phyloP scores from a whole-genome alignment of 2,329 filamentous ascomycete species.

The Cercospora sesami region DNA sequence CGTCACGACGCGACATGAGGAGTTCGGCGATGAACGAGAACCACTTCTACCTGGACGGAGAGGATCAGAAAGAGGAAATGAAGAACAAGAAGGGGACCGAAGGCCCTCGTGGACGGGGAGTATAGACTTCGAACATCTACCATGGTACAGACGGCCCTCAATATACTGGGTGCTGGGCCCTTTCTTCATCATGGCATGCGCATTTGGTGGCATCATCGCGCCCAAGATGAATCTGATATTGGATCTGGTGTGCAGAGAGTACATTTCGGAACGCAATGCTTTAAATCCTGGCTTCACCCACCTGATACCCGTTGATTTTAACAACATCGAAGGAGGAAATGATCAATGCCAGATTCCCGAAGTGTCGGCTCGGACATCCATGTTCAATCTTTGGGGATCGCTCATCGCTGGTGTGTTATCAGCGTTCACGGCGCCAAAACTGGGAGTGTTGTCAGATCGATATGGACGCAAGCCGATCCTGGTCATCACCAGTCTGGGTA shows the following conservation, averaged over 20 bases:
- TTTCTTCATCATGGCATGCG: constrained; percentile 77
- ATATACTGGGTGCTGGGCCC: constrained; percentile 81
- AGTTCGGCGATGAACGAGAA: constrained; percentile 28
- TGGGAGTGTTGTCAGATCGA: constrained; percentile 83
- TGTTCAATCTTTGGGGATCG: constrained; percentile 74
- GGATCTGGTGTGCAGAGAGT: constrained; percentile 77
- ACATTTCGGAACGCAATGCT: constrained; percentile 67
- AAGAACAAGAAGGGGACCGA: constrained; percentile 28
- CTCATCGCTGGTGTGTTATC: constrained; percentile 75
- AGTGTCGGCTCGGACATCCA: constrained; percentile 73
- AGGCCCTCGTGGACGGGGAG: constrained; percentile 29
- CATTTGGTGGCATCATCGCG: constrained; percentile 81
- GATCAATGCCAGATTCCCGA: constrained; percentile 76
- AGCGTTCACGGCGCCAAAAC: constrained; percentile 75
- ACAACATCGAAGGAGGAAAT: constrained; percentile 59
- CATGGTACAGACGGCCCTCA: constrained; percentile 65
- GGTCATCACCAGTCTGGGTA: constrained; percentile 70
- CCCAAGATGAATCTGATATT: constrained; percentile 87
- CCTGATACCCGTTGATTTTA: constrained; percentile 65
- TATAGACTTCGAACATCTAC: constrained; percentile 59
- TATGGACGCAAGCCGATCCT: constrained; percentile 77
- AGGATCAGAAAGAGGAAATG: constrained; percentile 16
- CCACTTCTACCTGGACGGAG: constrained; percentile 28
- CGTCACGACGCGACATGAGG: constrained; percentile 22
- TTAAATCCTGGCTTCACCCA: constrained; percentile 54